Evolutionary conservation across 2,329 filamentous ascomycete species (phyloP), one percentile per base, ranked within the genome.

Genomic region (Aspergillus tamarii): DNA sequence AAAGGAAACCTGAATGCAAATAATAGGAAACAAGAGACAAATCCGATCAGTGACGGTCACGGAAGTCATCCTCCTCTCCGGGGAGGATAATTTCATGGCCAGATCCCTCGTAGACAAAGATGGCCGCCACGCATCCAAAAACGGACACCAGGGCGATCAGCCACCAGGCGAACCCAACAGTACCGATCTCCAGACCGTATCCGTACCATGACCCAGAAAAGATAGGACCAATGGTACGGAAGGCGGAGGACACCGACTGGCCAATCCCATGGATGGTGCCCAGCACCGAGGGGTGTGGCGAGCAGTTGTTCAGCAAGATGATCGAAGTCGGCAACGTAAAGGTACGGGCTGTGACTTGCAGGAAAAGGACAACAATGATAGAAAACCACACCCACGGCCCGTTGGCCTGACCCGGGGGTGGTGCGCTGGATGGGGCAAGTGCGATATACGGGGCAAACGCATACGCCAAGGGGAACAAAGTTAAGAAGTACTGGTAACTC

Each of bases 281-380:
- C 14, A 88, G 77, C 1, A 88, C 84, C n/a, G 79, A 82, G 0
- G 85, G 85, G 65, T 87, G 84, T 0, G 88, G 87, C 45, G 83
- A 85, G 63, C 83, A 84, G 68, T 89, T 88, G 68, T 88, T 89
- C 50, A 88, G 76, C 59, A 87, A 74, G 23, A 89, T 88, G 1
- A 86, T 84, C 0, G 84, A 84, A 2, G 84, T 84, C 0, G 88
- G 87, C 0, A 89, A 74, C 0, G 86, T 86, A 72, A 93, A 92
- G 0, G 91, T 94, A 32, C 91, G 84, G 0, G 89, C 91, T 2
- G 87, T 83, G 41, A 93, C 90, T 72, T 93, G 90, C 30, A 93
- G 77, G 59, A 89, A 82, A 14, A 91, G 82, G 4, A 91, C 88
- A 8, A 87, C 73, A 7, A 85, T 81, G 30, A 93, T 89, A 39